Evolutionary conservation across 139 green algal genomes (phyloP).

Genomic region (Gonium pectorale): DNA sequence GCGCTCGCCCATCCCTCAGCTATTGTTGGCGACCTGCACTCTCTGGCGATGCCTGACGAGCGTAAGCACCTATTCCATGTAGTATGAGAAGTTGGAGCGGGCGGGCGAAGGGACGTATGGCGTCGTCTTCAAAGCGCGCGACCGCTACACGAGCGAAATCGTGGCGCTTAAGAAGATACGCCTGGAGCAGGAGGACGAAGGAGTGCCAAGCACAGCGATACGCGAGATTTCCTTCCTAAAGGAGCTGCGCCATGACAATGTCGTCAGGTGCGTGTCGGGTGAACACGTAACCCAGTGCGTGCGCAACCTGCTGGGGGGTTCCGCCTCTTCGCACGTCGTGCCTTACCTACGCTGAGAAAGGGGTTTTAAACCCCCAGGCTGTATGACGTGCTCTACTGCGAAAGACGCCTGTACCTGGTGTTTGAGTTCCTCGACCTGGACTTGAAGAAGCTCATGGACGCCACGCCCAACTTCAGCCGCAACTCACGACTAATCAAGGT

Average conservation of each 20-base stretch:
- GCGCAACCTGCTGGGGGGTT: no score
- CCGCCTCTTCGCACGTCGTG: no score
- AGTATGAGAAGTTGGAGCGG: conserved; percentile 94
- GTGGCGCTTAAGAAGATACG: conserved; percentile 97
- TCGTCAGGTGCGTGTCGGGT: conserved; percentile 54
- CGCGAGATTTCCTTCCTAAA: conserved; percentile 91
- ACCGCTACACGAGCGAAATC: conserved; percentile 75
- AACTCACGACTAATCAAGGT: conserved; percentile 87
- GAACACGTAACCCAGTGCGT: no score
- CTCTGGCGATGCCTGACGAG: not conserved
- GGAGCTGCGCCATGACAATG: conserved; percentile 77
- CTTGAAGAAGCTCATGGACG: conserved; percentile 98
- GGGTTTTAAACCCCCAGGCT: no score
- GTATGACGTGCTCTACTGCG: conserved; percentile 92
- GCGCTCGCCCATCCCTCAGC: not conserved
- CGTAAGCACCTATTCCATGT: conserved; percentile 16
- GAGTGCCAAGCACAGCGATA: conserved; percentile 85
- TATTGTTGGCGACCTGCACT: no score
- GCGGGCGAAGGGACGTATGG: conserved; percentile 98
- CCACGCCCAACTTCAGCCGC: conserved; percentile 64
- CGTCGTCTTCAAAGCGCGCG: conserved; percentile 94
- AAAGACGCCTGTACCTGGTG: conserved; percentile 93
- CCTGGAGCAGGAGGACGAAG: conserved; percentile 86
- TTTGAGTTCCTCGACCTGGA: conserved; percentile 99
- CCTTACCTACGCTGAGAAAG: no score